phyloP scores from a whole-genome alignment of 2,329 filamentous ascomycete genomes.

The Bertia moriformis region DNA sequence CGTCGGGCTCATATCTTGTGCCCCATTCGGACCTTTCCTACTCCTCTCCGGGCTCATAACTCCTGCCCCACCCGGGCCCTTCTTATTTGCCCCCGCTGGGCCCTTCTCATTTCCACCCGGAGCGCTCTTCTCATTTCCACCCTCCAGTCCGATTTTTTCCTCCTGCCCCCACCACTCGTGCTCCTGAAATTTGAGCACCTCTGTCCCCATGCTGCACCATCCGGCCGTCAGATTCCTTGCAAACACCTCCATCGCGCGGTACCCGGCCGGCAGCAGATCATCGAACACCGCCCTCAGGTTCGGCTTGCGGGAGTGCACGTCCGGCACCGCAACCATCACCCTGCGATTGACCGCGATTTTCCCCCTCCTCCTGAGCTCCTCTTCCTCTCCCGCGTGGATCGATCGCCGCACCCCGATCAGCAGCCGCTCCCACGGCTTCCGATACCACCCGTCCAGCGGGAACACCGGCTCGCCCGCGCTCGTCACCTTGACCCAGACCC shows the following conservation, averaged over 20 bases:
- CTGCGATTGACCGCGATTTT: constrained; percentile 27
- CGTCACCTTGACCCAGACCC: constrained; percentile 69
- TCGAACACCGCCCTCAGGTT: constrained; percentile 49
- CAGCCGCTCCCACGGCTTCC: constrained; percentile 65
- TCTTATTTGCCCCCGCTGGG: too few relatives aligned
- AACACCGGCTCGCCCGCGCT: constrained; percentile 47
- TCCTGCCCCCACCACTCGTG: constrained; percentile 37
- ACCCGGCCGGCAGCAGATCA: constrained; percentile 31
- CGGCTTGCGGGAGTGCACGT: constrained; percentile 68
- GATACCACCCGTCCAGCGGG: constrained; percentile 42
- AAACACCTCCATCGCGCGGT: constrained; percentile 60
- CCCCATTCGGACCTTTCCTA: too few relatives aligned
- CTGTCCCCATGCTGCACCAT: constrained; percentile 69
- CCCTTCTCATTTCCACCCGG: too few relatives aligned
- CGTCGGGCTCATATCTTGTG: too few relatives aligned
- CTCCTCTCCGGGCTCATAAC: too few relatives aligned
- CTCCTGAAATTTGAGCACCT: constrained; percentile 57
- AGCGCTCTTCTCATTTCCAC: too few relatives aligned
- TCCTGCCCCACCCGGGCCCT: too few relatives aligned
- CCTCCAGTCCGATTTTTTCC: too few relatives aligned
- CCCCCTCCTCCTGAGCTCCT: constrained; percentile 13
- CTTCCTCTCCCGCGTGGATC: constrained; percentile 6
- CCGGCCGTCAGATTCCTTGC: constrained; percentile 59
- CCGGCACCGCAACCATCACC: constrained; percentile 56
- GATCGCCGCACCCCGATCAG: constrained; percentile 39